Conservation (phyloP, 305 asterid genomes). For the Solanum hybrid region DNA sequence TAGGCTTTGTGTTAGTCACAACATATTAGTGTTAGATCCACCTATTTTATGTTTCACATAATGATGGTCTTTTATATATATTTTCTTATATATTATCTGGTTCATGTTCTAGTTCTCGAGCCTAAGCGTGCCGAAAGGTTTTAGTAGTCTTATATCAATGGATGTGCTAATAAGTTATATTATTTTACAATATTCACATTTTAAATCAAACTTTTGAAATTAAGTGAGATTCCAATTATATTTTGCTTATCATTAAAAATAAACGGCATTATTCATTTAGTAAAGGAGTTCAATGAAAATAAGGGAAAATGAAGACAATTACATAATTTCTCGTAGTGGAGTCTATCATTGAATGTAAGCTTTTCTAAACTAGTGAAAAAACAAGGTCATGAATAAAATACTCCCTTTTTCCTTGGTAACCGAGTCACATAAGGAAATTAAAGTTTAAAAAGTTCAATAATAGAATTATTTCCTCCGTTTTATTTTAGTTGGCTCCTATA, state of each 20-base stretch:
- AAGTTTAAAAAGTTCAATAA: not conserved
- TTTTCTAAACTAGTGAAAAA: not conserved
- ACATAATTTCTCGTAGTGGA: not conserved
- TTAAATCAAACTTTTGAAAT: not conserved
- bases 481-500: not conserved
- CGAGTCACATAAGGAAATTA: not conserved
- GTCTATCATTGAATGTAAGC: not conserved
- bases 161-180: not conserved
- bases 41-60: not conserved
- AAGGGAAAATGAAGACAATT: not conserved
- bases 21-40: not conserved
- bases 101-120: not conserved
- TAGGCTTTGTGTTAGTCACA: not conserved
- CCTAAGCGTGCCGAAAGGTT: not conserved
- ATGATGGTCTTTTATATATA: not conserved
- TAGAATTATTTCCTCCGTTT: not conserved
- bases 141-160: not conserved
- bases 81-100: not conserved
- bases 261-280: not conserved
- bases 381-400: not conserved
- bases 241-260: not conserved
- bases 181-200: not conserved
- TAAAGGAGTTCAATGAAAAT: not conserved
- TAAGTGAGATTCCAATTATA: not conserved
- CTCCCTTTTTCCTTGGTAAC: not conserved